Evolutionary conservation across 441 rosid species (phyloP), one percentile per base, ranked within the genome.

Genomic region (Syzygium syzygioides): DNA sequence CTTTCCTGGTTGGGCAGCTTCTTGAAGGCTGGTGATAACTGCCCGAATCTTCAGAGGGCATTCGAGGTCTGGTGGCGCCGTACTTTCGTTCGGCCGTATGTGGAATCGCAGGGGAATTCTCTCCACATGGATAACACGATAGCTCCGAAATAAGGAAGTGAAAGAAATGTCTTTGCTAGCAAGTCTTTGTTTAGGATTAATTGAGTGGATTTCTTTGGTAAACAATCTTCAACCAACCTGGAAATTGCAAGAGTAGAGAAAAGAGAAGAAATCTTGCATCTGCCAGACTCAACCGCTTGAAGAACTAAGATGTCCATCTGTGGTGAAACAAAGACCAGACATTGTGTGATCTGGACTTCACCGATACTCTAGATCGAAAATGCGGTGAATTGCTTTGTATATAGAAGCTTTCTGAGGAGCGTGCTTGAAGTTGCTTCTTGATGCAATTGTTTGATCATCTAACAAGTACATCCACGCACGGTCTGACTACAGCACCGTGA

Each of bases 1-100:
- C 91, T 98, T 59, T 86, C 94, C 57, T 98, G 98, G 99, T 89
- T 98, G 66, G 97, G 99, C 55, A 95, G 93, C 91, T 98, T 98
- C 80, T 88, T 98, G 57, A 95, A 94, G 87, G 94, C 94, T 6
- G 99, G 99, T 30, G 97, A 98, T 92, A 95, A 94, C 87, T 98
- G 99, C 95, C 99, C 99, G 11, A 96, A 97, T 92, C 96, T 97
- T 87, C 99, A 95, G 88, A 92, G 95, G 94, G 98, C 99, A 57
- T 96, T 98, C 37, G 97, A 98, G 94, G 99, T 98, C 62, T 98
- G 99, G 99, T 98, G 99, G 99, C 95, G 99, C 14, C 89, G 99
- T 89, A 93, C 99, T 19, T 98, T 98, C 88, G 90, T 96, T 86
- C 94, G 97, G 90, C 98, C 99, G 41, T 94, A 94, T 85, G 91